Evolutionary conservation across 2,329 filamentous ascomycete genomes (phyloP).

Genomic region (Exophiala oligosperma): DNA sequence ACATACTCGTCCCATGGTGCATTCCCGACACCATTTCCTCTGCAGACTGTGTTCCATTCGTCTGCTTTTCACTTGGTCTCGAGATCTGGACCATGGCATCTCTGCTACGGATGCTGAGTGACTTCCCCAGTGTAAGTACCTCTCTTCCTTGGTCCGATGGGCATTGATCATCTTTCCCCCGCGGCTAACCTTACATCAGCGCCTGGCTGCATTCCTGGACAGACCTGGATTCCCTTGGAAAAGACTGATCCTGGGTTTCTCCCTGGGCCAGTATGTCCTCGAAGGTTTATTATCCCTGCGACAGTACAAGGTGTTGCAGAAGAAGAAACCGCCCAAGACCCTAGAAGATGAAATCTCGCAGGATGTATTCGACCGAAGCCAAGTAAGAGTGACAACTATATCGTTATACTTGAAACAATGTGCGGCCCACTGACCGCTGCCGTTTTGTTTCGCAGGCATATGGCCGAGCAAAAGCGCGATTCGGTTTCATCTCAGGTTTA

Average conservation of each 20-base stretch:
- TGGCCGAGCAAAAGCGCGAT: constrained; percentile 92
- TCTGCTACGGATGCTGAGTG: constrained; percentile 26
- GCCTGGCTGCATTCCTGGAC: constrained; percentile 83
- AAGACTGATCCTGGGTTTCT: constrained; percentile 91
- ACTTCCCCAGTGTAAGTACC: constrained; percentile 28
- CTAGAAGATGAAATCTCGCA: constrained; percentile 84
- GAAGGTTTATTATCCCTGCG: constrained; percentile 86
- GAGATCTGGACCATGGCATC: constrained; percentile 26
- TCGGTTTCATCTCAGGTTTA: constrained; percentile 75
- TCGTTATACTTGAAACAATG: too few relatives aligned
- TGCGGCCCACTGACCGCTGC: not conserved
- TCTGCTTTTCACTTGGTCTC: not conserved
- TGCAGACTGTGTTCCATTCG: not conserved
- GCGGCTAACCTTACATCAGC: constrained; percentile 38
- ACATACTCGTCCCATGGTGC: not conserved
- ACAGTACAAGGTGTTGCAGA: constrained; percentile 84
- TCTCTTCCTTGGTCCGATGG: too few relatives aligned
- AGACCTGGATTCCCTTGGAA: constrained; percentile 96
- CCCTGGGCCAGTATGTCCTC: constrained; percentile 83
- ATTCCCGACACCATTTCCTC: not conserved
- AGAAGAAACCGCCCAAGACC: constrained; percentile 78
- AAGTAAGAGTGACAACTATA: constrained; percentile 50
- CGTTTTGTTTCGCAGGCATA: constrained; percentile 61
- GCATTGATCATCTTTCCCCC: not conserved
- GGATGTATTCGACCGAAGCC: constrained; percentile 90